Base-by-base conservation (phyloP, 371 early-diverging fungal species). In the Apophysomyces ossiformis region DNA sequence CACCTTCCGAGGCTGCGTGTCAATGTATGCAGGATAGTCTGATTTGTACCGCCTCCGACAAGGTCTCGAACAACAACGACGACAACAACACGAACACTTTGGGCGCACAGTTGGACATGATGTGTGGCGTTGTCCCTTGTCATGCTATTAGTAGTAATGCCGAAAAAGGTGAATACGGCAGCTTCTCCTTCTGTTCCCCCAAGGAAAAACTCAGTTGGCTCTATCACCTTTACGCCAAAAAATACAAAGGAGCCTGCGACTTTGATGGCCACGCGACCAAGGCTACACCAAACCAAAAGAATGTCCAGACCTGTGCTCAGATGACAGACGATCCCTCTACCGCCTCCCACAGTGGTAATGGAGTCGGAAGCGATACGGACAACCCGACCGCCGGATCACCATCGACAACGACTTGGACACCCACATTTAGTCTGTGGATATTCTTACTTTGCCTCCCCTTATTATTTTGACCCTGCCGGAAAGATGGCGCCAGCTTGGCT, bases 1-100 rank as follows among this genome's bases (percentile, higher is more conserved):
- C 91, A 0, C 94, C 94, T 5, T 89, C 88, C 0, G 73, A 79
- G 7, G 81, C 82, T 18, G 84, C 84, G 16, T 93, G 94, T 68
- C 69, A 83, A 16, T 91, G 92, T 75, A 88, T 92, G 89, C 70
- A 82, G 36, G 76, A 87, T 37, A 84, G 88, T 7, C 71, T 91
- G 47, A 67, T 77, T 36, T 92, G 92, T 69, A 78, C 81, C 7
- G 83, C 80, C 3, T 81, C 83, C 0, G 75, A 82, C 16, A 76
- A 83, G 61, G 79, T 84, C 1, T 68, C 61, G 6, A 69, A 74
- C 37, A 71, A 62, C 0, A 69, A 69, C 58, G 61, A 64, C 8
- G 37, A 69, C 4, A 69, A 69, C 0, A 70, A 69, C 12, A 63
- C 57, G 37, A 63, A 41, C 21, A 8, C 57, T 4, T 32, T 79